Evolutionary conservation across 768 basidiomycete species (phyloP).

Genomic region (Mycena metata): DNA sequence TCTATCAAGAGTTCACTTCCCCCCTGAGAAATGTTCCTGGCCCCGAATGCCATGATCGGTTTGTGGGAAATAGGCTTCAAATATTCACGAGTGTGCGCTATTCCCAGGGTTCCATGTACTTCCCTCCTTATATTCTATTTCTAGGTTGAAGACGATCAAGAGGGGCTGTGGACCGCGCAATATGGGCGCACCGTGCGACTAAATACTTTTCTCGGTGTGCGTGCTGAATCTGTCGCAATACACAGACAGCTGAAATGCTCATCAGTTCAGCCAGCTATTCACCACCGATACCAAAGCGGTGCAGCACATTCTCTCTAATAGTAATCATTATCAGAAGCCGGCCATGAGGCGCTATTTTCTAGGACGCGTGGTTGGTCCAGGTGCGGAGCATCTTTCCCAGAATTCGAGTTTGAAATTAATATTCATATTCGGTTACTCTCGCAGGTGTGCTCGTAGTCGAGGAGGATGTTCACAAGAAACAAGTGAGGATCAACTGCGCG

Average conservation of each 20-base stretch:
- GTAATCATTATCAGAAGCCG: slow-evolving; percentile 59
- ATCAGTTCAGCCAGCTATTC: slow-evolving; percentile 48
- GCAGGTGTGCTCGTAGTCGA: slow-evolving; percentile 6
- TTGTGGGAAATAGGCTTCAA: no score
- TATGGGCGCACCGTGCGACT: slow-evolving; percentile 64
- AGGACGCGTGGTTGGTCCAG: slow-evolving; percentile 1
- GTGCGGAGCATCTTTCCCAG: not conserved
- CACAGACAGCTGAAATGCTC: not conserved
- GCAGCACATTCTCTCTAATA: slow-evolving; percentile 60
- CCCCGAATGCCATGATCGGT: no score
- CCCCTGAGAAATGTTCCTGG: slow-evolving; percentile 51
- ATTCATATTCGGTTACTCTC: not conserved
- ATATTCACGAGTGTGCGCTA: no score
- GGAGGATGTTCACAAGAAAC: slow-evolving; percentile 17
- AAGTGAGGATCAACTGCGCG: not conserved
- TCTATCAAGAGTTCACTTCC: slow-evolving; percentile 37
- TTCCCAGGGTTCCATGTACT: no score
- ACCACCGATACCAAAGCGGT: slow-evolving; percentile 64
- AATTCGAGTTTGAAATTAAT: not conserved
- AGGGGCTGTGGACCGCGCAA: slow-evolving; percentile 62
- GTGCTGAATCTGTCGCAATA: not conserved
- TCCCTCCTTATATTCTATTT: slow-evolving; percentile 45
- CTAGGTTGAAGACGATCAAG: slow-evolving; percentile 39
- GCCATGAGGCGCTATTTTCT: slow-evolving; percentile 27
- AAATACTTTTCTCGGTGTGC: slow-evolving; percentile 53